Evolutionary conservation across 164 flowering plant species (phyloP), one percentile per base, ranked within the genome.

Genomic region (Pachysandra terminalis): DNA sequence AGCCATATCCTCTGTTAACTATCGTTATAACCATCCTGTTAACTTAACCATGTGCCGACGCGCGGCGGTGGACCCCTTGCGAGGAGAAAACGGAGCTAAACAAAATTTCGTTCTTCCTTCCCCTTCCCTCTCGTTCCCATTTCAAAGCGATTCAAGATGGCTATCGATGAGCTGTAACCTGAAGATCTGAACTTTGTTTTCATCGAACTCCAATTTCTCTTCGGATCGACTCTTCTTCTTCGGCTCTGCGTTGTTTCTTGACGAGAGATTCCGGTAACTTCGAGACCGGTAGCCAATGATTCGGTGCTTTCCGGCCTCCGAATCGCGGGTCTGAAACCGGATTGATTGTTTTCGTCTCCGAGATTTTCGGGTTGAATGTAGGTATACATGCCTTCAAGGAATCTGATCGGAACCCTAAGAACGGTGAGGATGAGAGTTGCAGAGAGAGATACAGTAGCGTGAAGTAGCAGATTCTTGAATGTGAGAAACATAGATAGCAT

Each of bases 101-200:
- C n/a, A n/a, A n/a, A n/a, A n/a, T n/a, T n/a, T n/a, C n/a, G n/a
- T n/a, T n/a, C n/a, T n/a, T n/a, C n/a, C n/a, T n/a, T n/a, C n/a
- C n/a, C n/a, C n/a, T n/a, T n/a, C n/a, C n/a, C n/a, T n/a, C n/a
- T n/a, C n/a, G n/a, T n/a, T n/a, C n/a, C n/a, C n/a, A n/a, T n/a
- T n/a, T n/a, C n/a, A n/a, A n/a, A n/a, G 76, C 5, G 97, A 74
- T 25, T 71, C 68, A 22, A 96, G 77, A 59, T 92, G 93, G 35
- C 63, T 71, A 40, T 89, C 88, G 48, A 76, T 86, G 68, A 95
- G 87, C 58, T 77, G 86, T 12, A 95, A 55, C 68, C 99, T 75
- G 74, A 90, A 92, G 87, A 96, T 96, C 91, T 92, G 99, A 55
- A 98, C 99, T 61, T 88, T 87, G 78, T 55, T 83, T n/a, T n/a